Evolutionary conservation across 768 basidiomycete genomes (phyloP).

Genomic region (Boletus reticulatus): DNA sequence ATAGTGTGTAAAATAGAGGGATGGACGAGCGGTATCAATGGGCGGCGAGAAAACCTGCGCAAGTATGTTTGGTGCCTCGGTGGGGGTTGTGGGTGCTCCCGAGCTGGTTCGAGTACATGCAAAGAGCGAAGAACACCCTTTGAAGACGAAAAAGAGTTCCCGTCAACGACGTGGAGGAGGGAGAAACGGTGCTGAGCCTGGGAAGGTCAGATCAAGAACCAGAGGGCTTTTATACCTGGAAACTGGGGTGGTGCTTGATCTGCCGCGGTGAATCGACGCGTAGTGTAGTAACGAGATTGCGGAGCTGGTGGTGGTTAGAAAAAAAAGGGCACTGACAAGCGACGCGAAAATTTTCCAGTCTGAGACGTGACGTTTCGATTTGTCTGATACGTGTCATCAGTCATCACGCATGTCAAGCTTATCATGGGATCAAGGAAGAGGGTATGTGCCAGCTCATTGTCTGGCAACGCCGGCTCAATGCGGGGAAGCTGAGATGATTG

Average conservation of each 20-base stretch:
- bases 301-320: conserved; percentile 11
- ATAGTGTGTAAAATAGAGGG: conserved; percentile 36
- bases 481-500: no score
- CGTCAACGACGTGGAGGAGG: not conserved
- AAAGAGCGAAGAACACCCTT: conserved; percentile 43
- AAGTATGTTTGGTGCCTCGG: conserved; percentile 84
- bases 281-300: not conserved
- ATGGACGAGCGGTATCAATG: conserved; percentile 35
- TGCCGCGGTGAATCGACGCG: not conserved
- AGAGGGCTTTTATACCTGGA: conserved; percentile 27
- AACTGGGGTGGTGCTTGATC: conserved; percentile 14
- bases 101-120: conserved; percentile 96
- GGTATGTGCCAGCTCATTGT: not conserved
- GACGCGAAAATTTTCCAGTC: conserved; percentile 14
- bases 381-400: not conserved
- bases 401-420: no score
- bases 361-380: conserved; percentile 7
- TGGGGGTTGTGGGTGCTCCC: conserved; percentile 85
- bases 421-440: no score
- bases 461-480: no score
- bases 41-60: conserved; percentile 60
- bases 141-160: conserved; percentile 9
- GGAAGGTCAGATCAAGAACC: not conserved
- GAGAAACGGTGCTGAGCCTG: not conserved
- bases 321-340: conserved; percentile 22